A percentile compares a stretch with the other conserved stretches of the same genome.
Evolutionary conservation across 1,284 basidiomycete species (phyloP).

Genomic region (Malassezia pachydermatis): DNA sequence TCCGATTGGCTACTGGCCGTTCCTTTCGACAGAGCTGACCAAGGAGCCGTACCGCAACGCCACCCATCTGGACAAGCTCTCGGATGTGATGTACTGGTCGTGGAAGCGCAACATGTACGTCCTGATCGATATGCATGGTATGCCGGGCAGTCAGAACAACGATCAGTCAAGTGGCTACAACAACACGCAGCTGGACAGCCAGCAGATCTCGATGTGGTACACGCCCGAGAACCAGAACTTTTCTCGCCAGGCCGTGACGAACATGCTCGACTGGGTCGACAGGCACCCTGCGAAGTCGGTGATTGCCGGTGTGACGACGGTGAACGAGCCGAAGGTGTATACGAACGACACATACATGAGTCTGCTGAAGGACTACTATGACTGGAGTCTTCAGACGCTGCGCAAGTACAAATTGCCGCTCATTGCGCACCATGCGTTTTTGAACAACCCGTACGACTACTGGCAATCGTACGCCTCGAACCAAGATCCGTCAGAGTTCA

Average conservation of each 20-base stretch:
- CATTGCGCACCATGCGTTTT: constrained; percentile 41
- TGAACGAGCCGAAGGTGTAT: constrained; percentile 37
- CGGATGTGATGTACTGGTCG: constrained; percentile 38
- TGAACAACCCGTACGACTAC: constrained; percentile 16
- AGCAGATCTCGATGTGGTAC: constrained; percentile 30
- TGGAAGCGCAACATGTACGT: constrained; percentile 49
- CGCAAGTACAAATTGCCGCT: constrained; percentile 26
- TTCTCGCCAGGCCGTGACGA: constrained; percentile 29
- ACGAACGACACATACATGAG: neutral
- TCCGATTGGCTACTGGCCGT: constrained; percentile 48
- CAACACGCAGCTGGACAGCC: constrained; percentile 21
- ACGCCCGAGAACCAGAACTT: constrained; percentile 24
- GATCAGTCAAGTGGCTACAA: constrained; percentile 45
- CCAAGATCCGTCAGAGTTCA: constrained; percentile 36
- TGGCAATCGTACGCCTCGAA: constrained; percentile 30
- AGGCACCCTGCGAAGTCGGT: constrained; percentile 36
- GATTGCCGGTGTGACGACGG: constrained; percentile 31
- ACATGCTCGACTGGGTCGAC: constrained; percentile 28
- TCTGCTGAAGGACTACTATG: constrained; percentile 23
- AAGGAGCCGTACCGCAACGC: constrained; percentile 32
- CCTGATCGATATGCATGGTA: constrained; percentile 50
- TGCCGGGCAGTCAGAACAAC: constrained; percentile 50
- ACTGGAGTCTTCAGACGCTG: constrained; percentile 23
- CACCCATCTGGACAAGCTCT: constrained; percentile 30
- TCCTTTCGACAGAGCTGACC: constrained; percentile 28